These are phyloP conservation scores for Coemansia interrupta DNA, from an alignment of 192 early-diverging fungal species.

Conservation along the genomic window DNA sequence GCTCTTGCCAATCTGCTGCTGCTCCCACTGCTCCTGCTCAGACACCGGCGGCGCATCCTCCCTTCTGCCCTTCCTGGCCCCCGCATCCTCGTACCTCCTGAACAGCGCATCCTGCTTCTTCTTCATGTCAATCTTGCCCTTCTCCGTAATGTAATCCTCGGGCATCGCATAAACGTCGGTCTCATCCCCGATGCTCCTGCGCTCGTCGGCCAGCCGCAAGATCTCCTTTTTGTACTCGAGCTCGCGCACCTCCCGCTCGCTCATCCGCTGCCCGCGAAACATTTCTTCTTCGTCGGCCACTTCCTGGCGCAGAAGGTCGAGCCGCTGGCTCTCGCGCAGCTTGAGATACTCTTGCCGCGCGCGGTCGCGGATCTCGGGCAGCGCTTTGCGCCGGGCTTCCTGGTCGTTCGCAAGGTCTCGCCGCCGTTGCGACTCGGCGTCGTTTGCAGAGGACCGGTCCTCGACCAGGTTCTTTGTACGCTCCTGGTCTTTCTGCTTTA, in stretches of 20 bases:
- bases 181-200: conserved; percentile 71
- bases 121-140: conserved; percentile 94
- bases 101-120: conserved; percentile 87
- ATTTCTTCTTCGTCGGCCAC: conserved; percentile 85
- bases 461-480: conserved; percentile 61
- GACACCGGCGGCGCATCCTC: conserved; percentile 47
- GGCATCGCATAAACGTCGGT: conserved; percentile 84
- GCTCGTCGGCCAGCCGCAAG: conserved; percentile 79
- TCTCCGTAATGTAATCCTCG: conserved; percentile 96
- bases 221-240: conserved; percentile 83
- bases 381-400: conserved; percentile 61
- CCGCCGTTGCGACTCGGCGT: conserved; percentile 63
- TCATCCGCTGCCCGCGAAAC: conserved; percentile 71
- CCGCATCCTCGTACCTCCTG: conserved; percentile 80
- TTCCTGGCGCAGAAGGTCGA: conserved; percentile 71
- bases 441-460: conserved; percentile 35
- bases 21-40: conserved; percentile 95
- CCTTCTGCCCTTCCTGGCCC: conserved; percentile 22
- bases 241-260: conserved; percentile 70
- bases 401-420: conserved; percentile 81
- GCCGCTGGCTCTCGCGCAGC: conserved; percentile 76
- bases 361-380: conserved; percentile 77
- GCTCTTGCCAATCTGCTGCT: conserved; percentile 69
- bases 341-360: conserved; percentile 90
- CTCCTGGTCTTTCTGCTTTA: conserved; percentile 79